Conservation (phyloP, 2,329 filamentous ascomycete species). For the Ascochyta rabiei region DNA sequence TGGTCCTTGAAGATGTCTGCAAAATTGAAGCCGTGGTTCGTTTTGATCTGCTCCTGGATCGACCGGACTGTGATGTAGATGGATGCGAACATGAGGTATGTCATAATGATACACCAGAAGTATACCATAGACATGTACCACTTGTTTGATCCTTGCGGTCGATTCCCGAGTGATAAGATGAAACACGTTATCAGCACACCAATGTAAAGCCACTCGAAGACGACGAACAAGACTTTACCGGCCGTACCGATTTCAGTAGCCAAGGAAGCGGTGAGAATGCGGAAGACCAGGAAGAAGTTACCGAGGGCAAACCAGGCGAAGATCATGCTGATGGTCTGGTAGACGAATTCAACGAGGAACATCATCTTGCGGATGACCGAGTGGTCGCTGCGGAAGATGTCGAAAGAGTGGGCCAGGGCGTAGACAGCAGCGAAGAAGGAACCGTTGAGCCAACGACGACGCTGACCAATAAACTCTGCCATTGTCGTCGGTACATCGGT, state of each 20-base stretch:
- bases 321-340: constrained; percentile 95
- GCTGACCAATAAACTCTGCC: constrained; percentile 92
- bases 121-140: constrained; percentile 98
- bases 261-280: constrained; percentile 89
- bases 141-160: constrained; percentile 89
- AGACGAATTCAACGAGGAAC: constrained; percentile 90
- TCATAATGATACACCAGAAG: constrained; percentile 97
- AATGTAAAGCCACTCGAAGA: constrained; percentile 97
- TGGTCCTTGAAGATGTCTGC: constrained; percentile 80
- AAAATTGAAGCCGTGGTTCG: constrained; percentile 70
- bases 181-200: constrained; percentile 93
- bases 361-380: constrained; percentile 84
- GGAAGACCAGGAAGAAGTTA: constrained; percentile 99
- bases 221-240: constrained; percentile 80
- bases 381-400: constrained; percentile 93
- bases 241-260: constrained; percentile 76
- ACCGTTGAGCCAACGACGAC: constrained; percentile 96
- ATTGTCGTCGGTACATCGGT: constrained; percentile 96
- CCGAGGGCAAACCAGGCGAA: constrained; percentile 98
- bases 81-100: constrained; percentile 89
- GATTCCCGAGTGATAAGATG: constrained; percentile 90
- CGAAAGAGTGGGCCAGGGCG: constrained; percentile 90
- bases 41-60: constrained; percentile 71
- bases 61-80: constrained; percentile 91
- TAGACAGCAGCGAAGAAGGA: constrained; percentile 98